Conservation (phyloP, 208 protist species). For the Zelonia costaricensis region DNA sequence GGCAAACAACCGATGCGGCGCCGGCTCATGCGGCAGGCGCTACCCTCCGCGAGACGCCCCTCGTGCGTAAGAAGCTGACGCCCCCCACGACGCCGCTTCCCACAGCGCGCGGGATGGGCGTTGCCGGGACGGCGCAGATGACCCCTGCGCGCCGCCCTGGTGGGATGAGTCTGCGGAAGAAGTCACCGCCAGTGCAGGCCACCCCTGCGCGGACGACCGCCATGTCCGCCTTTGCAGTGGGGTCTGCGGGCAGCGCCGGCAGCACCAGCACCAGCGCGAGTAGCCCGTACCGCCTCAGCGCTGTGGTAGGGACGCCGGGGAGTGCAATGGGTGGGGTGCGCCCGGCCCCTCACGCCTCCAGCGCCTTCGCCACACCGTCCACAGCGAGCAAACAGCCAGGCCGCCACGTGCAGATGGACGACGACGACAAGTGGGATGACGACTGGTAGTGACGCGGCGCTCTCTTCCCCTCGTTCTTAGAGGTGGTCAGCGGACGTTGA, state of each 20-base stretch:
- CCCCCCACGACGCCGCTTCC: slow-evolving; percentile 10
- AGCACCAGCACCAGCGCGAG: neutral
- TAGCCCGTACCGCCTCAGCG: neutral
- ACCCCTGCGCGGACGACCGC: neutral
- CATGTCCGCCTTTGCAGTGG: neutral
- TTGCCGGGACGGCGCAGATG: neutral
- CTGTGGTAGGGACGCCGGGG: neutral
- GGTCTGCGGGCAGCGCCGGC: neutral
- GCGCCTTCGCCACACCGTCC: slow-evolving; percentile 2
- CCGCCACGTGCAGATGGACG: slow-evolving; percentile 31
- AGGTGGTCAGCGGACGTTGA: too few species aligned
- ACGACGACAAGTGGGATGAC: slow-evolving; percentile 62
- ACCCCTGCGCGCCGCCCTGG: slow-evolving; percentile 2
- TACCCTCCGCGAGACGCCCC: neutral
- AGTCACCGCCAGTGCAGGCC: slow-evolving; percentile 22
- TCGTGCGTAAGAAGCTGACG: slow-evolving; percentile 4
- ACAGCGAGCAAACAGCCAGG: neutral
- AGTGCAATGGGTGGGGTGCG: too few species aligned
- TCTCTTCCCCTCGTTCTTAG: too few species aligned
- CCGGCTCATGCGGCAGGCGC: too few species aligned
- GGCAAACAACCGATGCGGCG: too few species aligned
- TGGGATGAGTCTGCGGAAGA: slow-evolving; percentile 34
- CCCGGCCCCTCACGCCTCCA: too few species aligned
- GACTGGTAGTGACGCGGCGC: slow-evolving; percentile 47
- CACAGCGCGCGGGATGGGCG: neutral